Evolutionary conservation across 208 protist species (phyloP).

Genomic region (Wallacemonas sp.): DNA sequence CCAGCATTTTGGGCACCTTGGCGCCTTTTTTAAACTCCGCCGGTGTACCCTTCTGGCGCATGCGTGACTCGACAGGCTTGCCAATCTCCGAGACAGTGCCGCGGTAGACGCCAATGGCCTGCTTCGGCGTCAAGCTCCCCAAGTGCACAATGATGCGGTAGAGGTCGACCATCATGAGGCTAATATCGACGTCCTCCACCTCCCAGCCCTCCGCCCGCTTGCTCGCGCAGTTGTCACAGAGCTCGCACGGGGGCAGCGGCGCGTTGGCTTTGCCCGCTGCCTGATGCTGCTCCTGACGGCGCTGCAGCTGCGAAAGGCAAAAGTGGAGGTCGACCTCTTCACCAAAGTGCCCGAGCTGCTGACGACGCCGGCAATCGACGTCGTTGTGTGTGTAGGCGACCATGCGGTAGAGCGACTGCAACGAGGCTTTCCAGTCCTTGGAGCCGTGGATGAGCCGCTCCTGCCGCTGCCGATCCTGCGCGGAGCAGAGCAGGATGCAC

Average conservation of each 20-base stretch:
- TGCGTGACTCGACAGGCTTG: constrained; percentile 67
- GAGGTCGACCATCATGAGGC: constrained; percentile 58
- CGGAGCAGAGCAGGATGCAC: constrained; percentile 78
- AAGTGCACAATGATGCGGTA: constrained; percentile 65
- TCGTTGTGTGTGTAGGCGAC: constrained; percentile 82
- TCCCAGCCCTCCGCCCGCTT: constrained; percentile 64
- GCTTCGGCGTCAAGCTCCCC: constrained; percentile 78
- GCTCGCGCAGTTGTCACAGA: constrained; percentile 88
- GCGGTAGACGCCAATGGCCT: constrained; percentile 80
- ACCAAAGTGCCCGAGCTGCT: constrained; percentile 88
- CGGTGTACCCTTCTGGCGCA: constrained; percentile 78
- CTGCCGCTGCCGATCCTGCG: constrained; percentile 71
- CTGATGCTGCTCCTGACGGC: constrained; percentile 14
- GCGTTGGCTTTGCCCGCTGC: not conserved
- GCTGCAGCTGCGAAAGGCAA: constrained; percentile 53
- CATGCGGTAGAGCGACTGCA: constrained; percentile 79
- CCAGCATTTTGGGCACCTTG: constrained; percentile 39
- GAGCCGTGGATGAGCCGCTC: constrained; percentile 81
- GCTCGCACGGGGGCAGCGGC: constrained; percentile 28
- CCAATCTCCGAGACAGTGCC: constrained; percentile 69
- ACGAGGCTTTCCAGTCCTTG: constrained; percentile 73
- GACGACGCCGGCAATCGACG: constrained; percentile 82
- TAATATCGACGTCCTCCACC: constrained; percentile 40
- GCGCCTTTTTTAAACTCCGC: constrained; percentile 81
- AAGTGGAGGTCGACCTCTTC: constrained; percentile 72